Conservation (phyloP, 2,329 filamentous ascomycete species). For the Mycogone perniciosa region DNA sequence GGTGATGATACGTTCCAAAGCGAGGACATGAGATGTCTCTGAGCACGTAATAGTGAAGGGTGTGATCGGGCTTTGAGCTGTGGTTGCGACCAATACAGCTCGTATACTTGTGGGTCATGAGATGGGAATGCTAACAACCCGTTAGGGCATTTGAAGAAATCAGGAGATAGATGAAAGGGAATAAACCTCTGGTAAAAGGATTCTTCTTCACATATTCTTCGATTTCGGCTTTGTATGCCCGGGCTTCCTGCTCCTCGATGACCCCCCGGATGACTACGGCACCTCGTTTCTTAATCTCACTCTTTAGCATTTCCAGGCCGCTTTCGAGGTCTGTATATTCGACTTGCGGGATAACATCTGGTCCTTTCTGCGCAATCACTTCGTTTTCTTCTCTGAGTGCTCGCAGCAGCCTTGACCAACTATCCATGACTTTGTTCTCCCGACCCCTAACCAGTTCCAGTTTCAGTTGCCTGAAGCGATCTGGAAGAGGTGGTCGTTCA, state of each 20-base stretch:
- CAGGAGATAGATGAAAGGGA: background rate
- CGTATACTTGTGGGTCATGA: constrained; percentile 61
- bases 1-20: constrained; percentile 54
- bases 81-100: constrained; percentile 67
- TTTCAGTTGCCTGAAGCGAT: constrained; percentile 52
- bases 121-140: constrained; percentile 52
- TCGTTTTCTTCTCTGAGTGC: constrained; percentile 42
- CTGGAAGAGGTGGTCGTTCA: constrained; percentile 41
- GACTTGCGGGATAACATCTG: constrained; percentile 47
- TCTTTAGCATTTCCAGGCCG: constrained; percentile 29
- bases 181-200: constrained; percentile 47
- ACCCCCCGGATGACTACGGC: constrained; percentile 60
- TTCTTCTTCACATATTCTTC: constrained; percentile 61
- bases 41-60: constrained; percentile 54
- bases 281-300: constrained; percentile 55
- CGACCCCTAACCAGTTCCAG: constrained; percentile 43
- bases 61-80: constrained; percentile 64
- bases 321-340: constrained; percentile 39
- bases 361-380: constrained; percentile 37
- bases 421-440: constrained; percentile 39
- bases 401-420: constrained; percentile 44
- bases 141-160: background rate
- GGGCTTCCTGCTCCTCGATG: constrained; percentile 54
- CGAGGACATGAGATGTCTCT: constrained; percentile 53
- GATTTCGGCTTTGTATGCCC: constrained; percentile 58